A percentile compares a stretch with the other conserved stretches of the same genome.
These are phyloP conservation scores for Brassica rapa DNA, from an alignment of 345 rosid species.

Conservation along the genomic window DNA sequence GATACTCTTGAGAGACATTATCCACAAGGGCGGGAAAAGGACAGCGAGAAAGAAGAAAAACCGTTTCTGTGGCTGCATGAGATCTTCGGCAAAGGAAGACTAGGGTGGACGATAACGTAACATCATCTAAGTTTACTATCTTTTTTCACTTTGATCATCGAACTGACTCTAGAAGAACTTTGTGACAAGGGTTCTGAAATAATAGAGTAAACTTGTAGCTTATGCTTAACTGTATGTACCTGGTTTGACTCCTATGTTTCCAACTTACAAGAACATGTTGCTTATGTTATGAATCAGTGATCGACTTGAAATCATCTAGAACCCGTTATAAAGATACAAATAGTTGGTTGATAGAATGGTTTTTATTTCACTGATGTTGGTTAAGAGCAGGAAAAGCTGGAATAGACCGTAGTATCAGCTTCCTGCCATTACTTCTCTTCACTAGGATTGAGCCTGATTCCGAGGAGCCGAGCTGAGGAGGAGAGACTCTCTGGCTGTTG, in stretches of 20 bases:
- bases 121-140: conserved; percentile 28
- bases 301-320: conserved; percentile 14
- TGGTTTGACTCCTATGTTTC: conserved; percentile 20
- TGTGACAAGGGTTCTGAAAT: conserved; percentile 5
- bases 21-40: conserved; percentile 55
- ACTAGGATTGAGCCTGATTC: conserved; percentile 66
- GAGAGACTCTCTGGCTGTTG: conserved; percentile 93
- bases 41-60: conserved; percentile 56
- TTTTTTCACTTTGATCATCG: conserved; percentile 19
- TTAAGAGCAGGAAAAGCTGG: conserved; percentile 97
- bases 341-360: conserved; percentile 20
- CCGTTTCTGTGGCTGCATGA: conserved; percentile 71
- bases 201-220: conserved; percentile 12
- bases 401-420: conserved; percentile 81
- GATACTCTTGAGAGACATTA: conserved; percentile 64
- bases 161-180: conserved; percentile 38
- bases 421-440: conserved; percentile 65
- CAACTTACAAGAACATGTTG: conserved; percentile 23
- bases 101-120: conserved; percentile 37
- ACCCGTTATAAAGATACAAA: conserved; percentile 32
- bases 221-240: neutral
- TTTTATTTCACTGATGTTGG: conserved; percentile 59
- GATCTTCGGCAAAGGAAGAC: conserved; percentile 58
- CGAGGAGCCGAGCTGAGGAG: conserved; percentile 55
- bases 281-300: conserved; percentile 27